A percentile compares a stretch with the other conserved stretches of the same genome.
phyloP scores from a whole-genome alignment of 1,139 yeast genomes.

The Scheffersomyces quercinus region DNA sequence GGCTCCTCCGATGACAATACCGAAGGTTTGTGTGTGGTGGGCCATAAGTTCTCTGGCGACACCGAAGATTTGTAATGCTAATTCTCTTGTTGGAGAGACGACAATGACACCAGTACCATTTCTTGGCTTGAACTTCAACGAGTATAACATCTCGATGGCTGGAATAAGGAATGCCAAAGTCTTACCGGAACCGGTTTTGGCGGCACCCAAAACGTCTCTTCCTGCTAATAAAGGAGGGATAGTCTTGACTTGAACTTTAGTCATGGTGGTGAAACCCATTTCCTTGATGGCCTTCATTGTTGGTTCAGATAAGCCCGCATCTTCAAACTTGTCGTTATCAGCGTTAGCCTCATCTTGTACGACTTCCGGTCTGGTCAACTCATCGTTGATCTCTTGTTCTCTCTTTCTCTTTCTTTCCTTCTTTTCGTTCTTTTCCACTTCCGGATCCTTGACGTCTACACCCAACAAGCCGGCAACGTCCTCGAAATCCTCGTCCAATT shows the following conservation, averaged over 20 bases:
- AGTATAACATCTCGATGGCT: constrained; percentile 86
- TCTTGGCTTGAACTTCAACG: constrained; percentile 87
- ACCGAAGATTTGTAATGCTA: constrained; percentile 95
- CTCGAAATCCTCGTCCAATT: constrained; percentile 53
- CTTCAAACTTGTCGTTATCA: constrained; percentile 45
- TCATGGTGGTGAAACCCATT: constrained; percentile 91
- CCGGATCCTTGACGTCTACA: constrained; percentile 43
- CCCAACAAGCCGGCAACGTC: constrained; percentile 58
- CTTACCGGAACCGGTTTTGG: constrained; percentile 98
- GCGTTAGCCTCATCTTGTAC: constrained; percentile 34
- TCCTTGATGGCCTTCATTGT: constrained; percentile 75
- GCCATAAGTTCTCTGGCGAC: constrained; percentile 94
- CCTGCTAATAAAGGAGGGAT: constrained; percentile 96
- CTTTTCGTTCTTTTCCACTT: constrained; percentile 23
- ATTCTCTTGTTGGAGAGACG: constrained; percentile 86
- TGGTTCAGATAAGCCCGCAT: constrained; percentile 68
- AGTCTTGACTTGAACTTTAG: constrained; percentile 90
- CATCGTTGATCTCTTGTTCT: constrained; percentile 19
- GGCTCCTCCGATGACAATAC: constrained; percentile 97
- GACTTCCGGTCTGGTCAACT: constrained; percentile 29
- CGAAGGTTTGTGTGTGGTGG: constrained; percentile 89
- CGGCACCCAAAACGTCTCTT: constrained; percentile 94
- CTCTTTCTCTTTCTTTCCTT: constrained; percentile 17
- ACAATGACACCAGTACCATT: constrained; percentile 90
- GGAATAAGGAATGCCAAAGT: constrained; percentile 94